Conservation (phyloP, 2,329 filamentous ascomycete species). For the Juglanconis sp. region DNA sequence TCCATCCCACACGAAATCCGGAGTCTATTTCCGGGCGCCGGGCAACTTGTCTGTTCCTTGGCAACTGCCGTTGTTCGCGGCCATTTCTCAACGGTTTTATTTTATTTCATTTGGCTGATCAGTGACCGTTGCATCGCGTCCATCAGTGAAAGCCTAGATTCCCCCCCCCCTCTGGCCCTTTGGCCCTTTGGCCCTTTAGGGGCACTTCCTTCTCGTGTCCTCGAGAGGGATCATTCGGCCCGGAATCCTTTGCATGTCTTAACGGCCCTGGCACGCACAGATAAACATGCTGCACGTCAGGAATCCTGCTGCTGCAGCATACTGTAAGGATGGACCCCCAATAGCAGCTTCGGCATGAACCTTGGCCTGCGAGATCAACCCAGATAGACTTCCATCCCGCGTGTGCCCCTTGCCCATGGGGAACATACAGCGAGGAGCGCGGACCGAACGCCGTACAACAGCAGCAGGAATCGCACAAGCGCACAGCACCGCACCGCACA, state of each 20-base stretch:
- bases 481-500: background rate
- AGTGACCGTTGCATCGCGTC: too few species aligned
- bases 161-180: too few species aligned
- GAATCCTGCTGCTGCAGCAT: background rate
- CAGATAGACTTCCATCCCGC: background rate
- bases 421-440: background rate
- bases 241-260: background rate
- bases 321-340: background rate
- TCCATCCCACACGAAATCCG: too few species aligned
- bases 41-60: background rate
- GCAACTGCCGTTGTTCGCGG: too few species aligned
- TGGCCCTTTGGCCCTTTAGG: too few species aligned
- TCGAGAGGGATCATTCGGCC: background rate
- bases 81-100: too few species aligned
- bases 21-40: background rate
- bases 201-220: background rate
- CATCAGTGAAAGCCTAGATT: too few species aligned
- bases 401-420: background rate
- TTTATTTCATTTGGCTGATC: too few species aligned
- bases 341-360: background rate
- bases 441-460: conserved; percentile 6
- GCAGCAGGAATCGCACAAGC: background rate
- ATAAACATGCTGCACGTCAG: background rate
- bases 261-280: background rate
- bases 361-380: background rate